phyloP scores from a whole-genome alignment of 2,329 filamentous ascomycete species.

The Cytospora paraplurivora region DNA sequence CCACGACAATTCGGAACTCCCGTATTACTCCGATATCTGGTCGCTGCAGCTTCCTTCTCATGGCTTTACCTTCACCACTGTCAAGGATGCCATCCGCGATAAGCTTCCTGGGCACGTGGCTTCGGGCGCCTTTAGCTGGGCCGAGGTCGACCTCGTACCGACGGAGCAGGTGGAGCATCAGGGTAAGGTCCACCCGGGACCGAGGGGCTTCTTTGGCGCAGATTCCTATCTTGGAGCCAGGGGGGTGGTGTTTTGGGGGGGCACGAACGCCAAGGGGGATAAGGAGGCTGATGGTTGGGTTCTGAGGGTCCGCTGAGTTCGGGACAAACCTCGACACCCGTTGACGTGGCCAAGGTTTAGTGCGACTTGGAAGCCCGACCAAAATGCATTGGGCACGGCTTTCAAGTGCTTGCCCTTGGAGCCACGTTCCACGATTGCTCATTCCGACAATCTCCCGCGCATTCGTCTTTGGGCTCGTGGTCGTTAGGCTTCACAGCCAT shows the following conservation, averaged over 20 bases:
- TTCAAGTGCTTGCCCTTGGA: neutral
- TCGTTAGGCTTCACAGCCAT: neutral
- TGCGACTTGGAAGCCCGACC: neutral
- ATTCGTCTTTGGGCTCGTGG: neutral
- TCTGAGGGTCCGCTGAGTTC: slow-evolving; percentile 33
- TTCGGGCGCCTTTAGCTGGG: slow-evolving; percentile 52
- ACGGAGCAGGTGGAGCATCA: slow-evolving; percentile 45
- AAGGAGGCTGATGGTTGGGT: slow-evolving; percentile 45
- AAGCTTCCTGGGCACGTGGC: slow-evolving; percentile 43
- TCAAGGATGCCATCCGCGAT: slow-evolving; percentile 52
- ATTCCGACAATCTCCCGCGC: neutral
- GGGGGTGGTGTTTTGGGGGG: slow-evolving; percentile 56
- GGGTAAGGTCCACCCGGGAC: slow-evolving; percentile 45
- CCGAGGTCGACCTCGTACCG: slow-evolving; percentile 50
- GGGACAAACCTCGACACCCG: neutral
- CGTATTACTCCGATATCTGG: slow-evolving; percentile 50
- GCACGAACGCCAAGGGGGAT: slow-evolving; percentile 46
- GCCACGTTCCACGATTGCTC: neutral
- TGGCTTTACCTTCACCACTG: slow-evolving; percentile 47
- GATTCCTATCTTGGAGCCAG: slow-evolving; percentile 48
- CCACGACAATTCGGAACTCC: slow-evolving; percentile 28
- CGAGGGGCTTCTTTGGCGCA: slow-evolving; percentile 44
- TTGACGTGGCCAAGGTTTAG: neutral
- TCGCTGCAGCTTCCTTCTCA: slow-evolving; percentile 53
- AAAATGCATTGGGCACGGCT: neutral